A percentile compares a stretch with the other conserved stretches of the same genome.
phyloP scores from a whole-genome alignment of 2,329 filamentous ascomycete species.

The Microsporum canis region DNA sequence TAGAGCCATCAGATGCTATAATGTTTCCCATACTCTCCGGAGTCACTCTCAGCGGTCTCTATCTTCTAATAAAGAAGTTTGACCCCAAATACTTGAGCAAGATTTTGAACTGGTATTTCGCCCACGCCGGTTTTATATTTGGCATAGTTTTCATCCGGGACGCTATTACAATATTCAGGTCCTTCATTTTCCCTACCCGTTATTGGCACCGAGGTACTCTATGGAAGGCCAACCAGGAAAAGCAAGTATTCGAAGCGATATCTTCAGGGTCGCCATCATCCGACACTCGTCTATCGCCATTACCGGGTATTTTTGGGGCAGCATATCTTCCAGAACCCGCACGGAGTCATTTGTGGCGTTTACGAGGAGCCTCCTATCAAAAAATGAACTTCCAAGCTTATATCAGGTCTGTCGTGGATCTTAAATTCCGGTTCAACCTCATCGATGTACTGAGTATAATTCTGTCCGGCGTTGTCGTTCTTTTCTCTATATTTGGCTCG shows the following conservation, averaged over 20 bases:
- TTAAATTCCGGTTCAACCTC: constrained; percentile 35
- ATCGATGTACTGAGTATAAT: constrained; percentile 45
- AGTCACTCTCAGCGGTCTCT: constrained; percentile 59
- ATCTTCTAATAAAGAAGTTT: constrained; percentile 81
- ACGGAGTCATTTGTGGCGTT: constrained; percentile 36
- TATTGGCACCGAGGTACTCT: constrained; percentile 46
- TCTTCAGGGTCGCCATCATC: constrained; percentile 8
- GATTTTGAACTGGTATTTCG: constrained; percentile 74
- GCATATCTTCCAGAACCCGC: constrained; percentile 35
- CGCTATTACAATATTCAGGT: constrained; percentile 50
- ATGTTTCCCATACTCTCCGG: constrained; percentile 73
- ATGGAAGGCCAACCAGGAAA: constrained; percentile 35
- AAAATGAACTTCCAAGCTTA: constrained; percentile 43
- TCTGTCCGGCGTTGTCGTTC: constrained; percentile 43
- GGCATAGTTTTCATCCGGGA: constrained; percentile 66
- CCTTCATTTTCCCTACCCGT: constrained; percentile 60
- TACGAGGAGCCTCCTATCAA: constrained; percentile 39
- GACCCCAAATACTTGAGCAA: constrained; percentile 73
- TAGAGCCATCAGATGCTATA: constrained; percentile 69
- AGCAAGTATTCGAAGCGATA: constrained; percentile 21
- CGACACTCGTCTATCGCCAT: constrained; percentile 34
- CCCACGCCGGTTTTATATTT: constrained; percentile 64
- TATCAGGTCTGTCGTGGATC: constrained; percentile 41
- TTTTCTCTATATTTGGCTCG: constrained; percentile 53
- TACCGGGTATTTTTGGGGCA: constrained; percentile 40